Evolutionary conservation across 2,329 filamentous ascomycete species (phyloP).

Genomic region (Lachnellula willkommii): DNA sequence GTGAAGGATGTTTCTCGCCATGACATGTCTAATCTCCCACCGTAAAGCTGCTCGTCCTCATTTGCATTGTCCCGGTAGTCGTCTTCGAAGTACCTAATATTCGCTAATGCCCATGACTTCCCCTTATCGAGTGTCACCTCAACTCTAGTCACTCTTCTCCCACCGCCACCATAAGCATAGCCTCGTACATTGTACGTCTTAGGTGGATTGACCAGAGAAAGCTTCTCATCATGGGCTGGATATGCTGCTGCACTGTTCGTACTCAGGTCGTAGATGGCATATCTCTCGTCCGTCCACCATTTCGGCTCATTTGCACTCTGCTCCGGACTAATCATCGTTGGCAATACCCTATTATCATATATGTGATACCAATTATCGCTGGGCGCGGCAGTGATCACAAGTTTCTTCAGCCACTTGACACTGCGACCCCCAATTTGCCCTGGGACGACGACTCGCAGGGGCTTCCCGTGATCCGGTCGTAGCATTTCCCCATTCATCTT

Average conservation of each 20-base stretch:
- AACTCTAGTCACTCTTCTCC: constrained; percentile 74
- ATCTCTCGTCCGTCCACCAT: constrained; percentile 84
- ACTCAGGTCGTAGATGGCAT: constrained; percentile 88
- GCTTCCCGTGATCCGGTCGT: constrained; percentile 79
- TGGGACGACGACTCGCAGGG: constrained; percentile 75
- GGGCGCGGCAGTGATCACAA: constrained; percentile 71
- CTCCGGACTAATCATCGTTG: constrained; percentile 80
- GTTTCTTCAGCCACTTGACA: constrained; percentile 84
- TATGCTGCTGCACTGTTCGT: constrained; percentile 78
- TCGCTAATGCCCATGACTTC: constrained; percentile 70
- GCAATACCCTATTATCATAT: constrained; percentile 85
- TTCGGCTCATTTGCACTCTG: constrained; percentile 66
- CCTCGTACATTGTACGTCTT: constrained; percentile 63
- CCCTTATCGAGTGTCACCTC: constrained; percentile 82
- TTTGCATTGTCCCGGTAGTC: constrained; percentile 61
- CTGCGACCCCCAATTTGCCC: constrained; percentile 89
- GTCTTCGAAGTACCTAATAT: constrained; percentile 80
- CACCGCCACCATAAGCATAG: constrained; percentile 85
- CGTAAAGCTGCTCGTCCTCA: constrained; percentile 61
- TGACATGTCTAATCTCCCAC: constrained; percentile 71
- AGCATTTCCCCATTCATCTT: constrained; percentile 85
- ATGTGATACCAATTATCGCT: constrained; percentile 96
- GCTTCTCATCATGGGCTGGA: constrained; percentile 69
- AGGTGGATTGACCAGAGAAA: constrained; percentile 45
- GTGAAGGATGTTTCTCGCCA: constrained; percentile 81